These are phyloP conservation scores for Fusarium napiforme DNA, from an alignment of 2,329 filamentous ascomycete species.

Conservation along the genomic window DNA sequence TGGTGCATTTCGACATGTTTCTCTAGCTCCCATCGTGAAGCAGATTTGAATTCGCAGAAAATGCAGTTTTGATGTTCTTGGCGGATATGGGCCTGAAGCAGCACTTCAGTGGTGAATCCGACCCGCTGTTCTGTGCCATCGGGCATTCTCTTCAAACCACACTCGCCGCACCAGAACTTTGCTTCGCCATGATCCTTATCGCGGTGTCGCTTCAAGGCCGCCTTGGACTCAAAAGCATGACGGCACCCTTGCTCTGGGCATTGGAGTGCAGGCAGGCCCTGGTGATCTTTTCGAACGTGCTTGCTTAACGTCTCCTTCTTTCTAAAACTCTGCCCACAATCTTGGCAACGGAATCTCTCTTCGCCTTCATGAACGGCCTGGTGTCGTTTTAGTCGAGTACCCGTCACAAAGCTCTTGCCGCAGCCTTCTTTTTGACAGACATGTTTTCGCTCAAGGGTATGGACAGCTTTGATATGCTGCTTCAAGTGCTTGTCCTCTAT, in stretches of 20 bases:
- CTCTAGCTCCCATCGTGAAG: conserved; percentile 73
- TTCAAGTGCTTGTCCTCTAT: conserved; percentile 87
- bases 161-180: conserved; percentile 82
- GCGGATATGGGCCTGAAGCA: conserved; percentile 79
- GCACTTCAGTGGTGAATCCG: conserved; percentile 76
- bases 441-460: conserved; percentile 76
- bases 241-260: conserved; percentile 73
- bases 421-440: conserved; percentile 78
- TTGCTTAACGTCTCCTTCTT: conserved; percentile 88
- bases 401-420: conserved; percentile 83
- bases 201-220: conserved; percentile 76
- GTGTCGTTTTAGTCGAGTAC: conserved; percentile 81
- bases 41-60: conserved; percentile 77
- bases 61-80: conserved; percentile 79
- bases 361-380: conserved; percentile 78
- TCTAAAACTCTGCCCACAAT: conserved; percentile 82
- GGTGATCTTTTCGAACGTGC: conserved; percentile 81
- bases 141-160: conserved; percentile 57
- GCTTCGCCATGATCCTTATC: conserved; percentile 75
- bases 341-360: conserved; percentile 79
- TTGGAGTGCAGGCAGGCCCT: conserved; percentile 75
- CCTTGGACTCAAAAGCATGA: conserved; percentile 78
- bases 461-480: conserved; percentile 85
- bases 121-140: conserved; percentile 56
- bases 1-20: conserved; percentile 84